phyloP scores from a whole-genome alignment of 179 eudicot species.

The Corrigiola litoralis region DNA sequence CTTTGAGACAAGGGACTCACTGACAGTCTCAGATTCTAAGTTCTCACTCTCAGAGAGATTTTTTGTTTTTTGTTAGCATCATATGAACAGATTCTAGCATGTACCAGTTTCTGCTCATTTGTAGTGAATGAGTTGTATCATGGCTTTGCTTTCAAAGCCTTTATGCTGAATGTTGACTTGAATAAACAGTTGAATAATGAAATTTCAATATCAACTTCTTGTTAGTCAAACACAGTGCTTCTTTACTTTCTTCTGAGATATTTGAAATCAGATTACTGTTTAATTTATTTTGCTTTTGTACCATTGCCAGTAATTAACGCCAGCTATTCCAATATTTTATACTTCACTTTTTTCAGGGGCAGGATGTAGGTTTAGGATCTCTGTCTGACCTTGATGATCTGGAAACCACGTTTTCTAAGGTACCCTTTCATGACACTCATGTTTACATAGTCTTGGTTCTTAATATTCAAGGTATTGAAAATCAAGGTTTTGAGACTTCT shows the following conservation, averaged over 20 bases:
- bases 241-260: background rate
- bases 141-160: background rate
- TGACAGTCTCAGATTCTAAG: too few species aligned
- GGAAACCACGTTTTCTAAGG: conserved; percentile 84
- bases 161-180: background rate
- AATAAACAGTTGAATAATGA: background rate
- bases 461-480: background rate
- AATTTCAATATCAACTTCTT: background rate
- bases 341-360: conserved; percentile 30
- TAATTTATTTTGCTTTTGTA: background rate
- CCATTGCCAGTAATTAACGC: background rate
- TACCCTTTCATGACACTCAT: conserved; percentile 26
- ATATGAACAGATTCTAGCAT: background rate
- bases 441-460: background rate
- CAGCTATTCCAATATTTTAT: background rate
- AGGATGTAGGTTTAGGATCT: conserved; percentile 50
- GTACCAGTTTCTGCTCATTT: background rate
- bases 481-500: background rate
- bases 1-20: too few species aligned
- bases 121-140: background rate
- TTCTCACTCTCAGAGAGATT: background rate
- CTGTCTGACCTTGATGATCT: conserved; percentile 81
- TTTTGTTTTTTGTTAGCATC: too few species aligned
- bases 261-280: background rate
- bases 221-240: background rate